A percentile compares a stretch with the other conserved stretches of the same genome.
Evolutionary conservation across 2,329 filamentous ascomycete genomes (phyloP).

Genomic region (Colletotrichum karsti): DNA sequence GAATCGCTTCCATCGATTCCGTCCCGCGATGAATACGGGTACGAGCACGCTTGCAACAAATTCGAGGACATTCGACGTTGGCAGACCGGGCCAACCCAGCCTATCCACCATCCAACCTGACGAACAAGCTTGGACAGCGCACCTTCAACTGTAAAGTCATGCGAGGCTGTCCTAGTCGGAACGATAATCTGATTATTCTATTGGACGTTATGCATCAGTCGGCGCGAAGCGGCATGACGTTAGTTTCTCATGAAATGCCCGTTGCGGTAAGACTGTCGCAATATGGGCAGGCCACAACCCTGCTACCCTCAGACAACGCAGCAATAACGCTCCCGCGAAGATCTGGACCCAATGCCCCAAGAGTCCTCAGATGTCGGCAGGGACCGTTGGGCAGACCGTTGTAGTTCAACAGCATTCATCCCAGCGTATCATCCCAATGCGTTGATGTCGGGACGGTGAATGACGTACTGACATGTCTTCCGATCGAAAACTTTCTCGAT

Average conservation of each 20-base stretch:
- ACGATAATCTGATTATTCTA: background rate
- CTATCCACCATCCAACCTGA: background rate
- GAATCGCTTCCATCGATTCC: background rate
- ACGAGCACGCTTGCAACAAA: slow-evolving; percentile 2
- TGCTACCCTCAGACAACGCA: slow-evolving; percentile 14
- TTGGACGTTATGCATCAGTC: slow-evolving; percentile 7
- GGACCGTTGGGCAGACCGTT: slow-evolving; percentile 5
- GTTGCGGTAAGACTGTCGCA: slow-evolving; percentile 24
- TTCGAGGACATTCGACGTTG: background rate
- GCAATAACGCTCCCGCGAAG: background rate
- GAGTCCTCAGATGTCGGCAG: background rate
- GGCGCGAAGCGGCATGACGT: slow-evolving; percentile 22
- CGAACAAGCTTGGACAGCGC: background rate
- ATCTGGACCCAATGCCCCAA: background rate
- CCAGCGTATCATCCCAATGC: slow-evolving; percentile 27
- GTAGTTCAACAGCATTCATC: slow-evolving; percentile 15
- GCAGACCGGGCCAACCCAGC: slow-evolving; percentile 3
- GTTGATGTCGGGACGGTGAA: background rate
- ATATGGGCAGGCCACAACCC: slow-evolving; percentile 2
- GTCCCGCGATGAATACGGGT: slow-evolving; percentile 12
- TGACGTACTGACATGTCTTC: slow-evolving; percentile 25
- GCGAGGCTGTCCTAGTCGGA: background rate
- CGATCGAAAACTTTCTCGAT: slow-evolving; percentile 15
- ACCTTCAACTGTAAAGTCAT: background rate
- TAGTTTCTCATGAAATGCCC: slow-evolving; percentile 25